Evolutionary conservation across 1,139 yeast species (phyloP).

Genomic region (Blastobotrys buckinghamii): DNA sequence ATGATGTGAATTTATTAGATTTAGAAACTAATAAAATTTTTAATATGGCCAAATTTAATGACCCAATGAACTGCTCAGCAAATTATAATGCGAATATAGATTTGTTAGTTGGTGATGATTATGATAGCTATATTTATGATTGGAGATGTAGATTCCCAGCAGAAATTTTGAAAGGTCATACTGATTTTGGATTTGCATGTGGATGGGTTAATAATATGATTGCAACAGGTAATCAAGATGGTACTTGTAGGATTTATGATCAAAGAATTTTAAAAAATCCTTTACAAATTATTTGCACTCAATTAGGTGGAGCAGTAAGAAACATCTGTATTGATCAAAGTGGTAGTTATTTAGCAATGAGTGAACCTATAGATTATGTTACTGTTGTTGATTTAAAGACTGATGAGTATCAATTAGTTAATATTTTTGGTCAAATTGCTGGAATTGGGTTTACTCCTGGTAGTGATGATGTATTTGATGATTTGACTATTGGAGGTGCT

Average conservation of each 20-base stretch:
- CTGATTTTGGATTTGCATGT: constrained; percentile 54
- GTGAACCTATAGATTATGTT: constrained; percentile 56
- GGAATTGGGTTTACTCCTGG: constrained; percentile 48
- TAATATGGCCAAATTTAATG: constrained; percentile 32
- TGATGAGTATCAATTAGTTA: constrained; percentile 39
- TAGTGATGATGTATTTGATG: constrained; percentile 21
- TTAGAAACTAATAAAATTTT: constrained; percentile 25
- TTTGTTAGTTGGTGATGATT: constrained; percentile 48
- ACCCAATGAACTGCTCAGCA: constrained; percentile 50
- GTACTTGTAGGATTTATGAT: constrained; percentile 53
- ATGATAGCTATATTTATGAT: constrained; percentile 43
- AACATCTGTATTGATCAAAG: constrained; percentile 46
- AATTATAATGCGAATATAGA: constrained; percentile 36
- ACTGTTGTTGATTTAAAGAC: constrained; percentile 39
- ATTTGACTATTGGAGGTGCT: neutral
- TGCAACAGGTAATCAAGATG: constrained; percentile 58
- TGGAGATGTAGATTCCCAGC: constrained; percentile 28
- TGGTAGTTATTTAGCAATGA: constrained; percentile 48
- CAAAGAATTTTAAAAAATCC: constrained; percentile 36
- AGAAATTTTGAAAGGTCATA: constrained; percentile 40
- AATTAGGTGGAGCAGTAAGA: constrained; percentile 41
- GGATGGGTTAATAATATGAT: constrained; percentile 51
- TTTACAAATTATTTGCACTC: constrained; percentile 35
- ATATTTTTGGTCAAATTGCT: constrained; percentile 53
- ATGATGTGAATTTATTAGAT: constrained; percentile 40